Base-by-base conservation (phyloP, 495 filamentous ascomycete genomes). In the Neurospora sp. region DNA sequence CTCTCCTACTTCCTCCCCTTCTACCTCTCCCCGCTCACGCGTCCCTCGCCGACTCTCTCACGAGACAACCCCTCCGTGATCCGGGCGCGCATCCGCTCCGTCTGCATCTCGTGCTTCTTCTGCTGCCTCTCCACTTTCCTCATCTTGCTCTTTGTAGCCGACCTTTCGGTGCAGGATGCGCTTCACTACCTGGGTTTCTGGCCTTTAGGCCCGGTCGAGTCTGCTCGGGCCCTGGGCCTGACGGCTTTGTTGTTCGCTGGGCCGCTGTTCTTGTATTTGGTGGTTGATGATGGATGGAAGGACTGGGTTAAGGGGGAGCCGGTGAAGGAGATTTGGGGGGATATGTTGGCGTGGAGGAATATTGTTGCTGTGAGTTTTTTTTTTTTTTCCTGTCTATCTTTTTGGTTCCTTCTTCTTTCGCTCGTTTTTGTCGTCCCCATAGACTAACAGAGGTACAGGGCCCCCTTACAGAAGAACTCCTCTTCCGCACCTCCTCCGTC, bases 21-120 rank as follows among this genome's bases (percentile, higher is more conserved):
- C 86, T 98, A 98, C 83, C 83, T 95, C 75, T 96, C 90, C 31
- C 77, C 88, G 7, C 85, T 88, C 39, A 96, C 94, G 7, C 91
- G 94, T 23, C 94, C 94, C 4, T 94, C 93, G 1, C 87, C 89
- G n/a, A 89, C 86, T 70, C 88, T 97, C 23, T 92, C 92, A 71
- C 90, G 96, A 72, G 95, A 98, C 88, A 89, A 92, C 27, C 94
- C 96, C 23, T 92, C 91, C 10, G 94, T 96, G 23, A 97, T 99
- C 82, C 92, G 91, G 70, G 91, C 92, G 74, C 90, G 96, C 76
- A 92, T 97, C 78, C 86, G 91, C 71, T 89, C 89, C 59, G 96
- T 97, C 77, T 90, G 87, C 4, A 72, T 90, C 69, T 91, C 93
- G 16, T 93, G 91, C 79, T 74, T 90, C 73, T 71, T 89, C 70